Percentiles rank a stretch among this genome's conserved stretches.
Conservation (phyloP, 805 yeast genomes). For the Isabelozyma heimii region DNA sequence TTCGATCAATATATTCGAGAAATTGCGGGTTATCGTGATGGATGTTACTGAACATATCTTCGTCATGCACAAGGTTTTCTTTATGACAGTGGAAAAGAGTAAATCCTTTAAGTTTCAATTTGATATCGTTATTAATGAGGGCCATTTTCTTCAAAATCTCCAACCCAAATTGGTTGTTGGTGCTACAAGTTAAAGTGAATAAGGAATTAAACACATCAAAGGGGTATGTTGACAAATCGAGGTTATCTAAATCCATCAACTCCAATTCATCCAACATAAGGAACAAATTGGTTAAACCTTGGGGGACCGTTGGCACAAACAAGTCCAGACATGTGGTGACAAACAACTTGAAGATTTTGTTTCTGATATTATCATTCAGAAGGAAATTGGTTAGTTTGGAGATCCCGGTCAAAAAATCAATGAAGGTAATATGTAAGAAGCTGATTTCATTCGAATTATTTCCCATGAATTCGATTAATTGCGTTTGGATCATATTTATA, state of each 20-base stretch:
- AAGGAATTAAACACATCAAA: conserved; percentile 20
- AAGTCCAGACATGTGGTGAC: conserved; percentile 21
- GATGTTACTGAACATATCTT: conserved; percentile 3
- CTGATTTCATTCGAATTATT: conserved; percentile 18
- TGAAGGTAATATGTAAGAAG: conserved; percentile 30
- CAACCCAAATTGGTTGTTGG: conserved; percentile 30
- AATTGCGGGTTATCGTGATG: conserved; percentile 2
- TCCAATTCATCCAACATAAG: conserved; percentile 31
- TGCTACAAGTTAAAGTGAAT: conserved; percentile 27
- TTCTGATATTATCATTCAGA: conserved; percentile 18
- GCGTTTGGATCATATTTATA: conserved; percentile 16
- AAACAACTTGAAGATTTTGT: conserved; percentile 28
- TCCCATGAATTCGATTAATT: conserved; percentile 25
- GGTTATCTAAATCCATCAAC: conserved; percentile 11
- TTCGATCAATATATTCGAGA: conserved; percentile 7
- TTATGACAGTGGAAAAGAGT: conserved; percentile 32
- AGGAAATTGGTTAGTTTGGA: conserved; percentile 22
- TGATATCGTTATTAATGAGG: conserved; percentile 16
- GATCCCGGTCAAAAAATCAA: conserved; percentile 23
- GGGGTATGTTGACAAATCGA: conserved; percentile 19
- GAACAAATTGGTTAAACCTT: conserved; percentile 26
- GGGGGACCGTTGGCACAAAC: conserved; percentile 22
- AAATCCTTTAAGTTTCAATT: conserved; percentile 24
- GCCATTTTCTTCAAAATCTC: conserved; percentile 20
- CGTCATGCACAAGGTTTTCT: conserved; percentile 13